Conservation (phyloP, 192 early-diverging fungal species). For the Backusella sp. region DNA sequence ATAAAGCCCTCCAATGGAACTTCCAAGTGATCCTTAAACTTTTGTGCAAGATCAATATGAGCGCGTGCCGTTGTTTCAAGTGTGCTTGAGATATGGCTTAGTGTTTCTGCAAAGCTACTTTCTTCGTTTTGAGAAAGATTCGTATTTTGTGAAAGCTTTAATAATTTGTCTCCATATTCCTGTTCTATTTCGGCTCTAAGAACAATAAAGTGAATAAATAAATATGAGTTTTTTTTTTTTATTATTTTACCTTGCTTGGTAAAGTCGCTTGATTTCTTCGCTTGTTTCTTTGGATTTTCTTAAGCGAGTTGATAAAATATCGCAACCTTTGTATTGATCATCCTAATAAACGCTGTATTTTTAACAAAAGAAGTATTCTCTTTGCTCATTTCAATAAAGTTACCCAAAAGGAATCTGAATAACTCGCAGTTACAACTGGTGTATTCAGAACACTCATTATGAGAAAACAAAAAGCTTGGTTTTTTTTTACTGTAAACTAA, state of each 20-base stretch:
- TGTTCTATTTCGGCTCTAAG: slow-evolving; percentile 66
- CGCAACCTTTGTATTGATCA: slow-evolving; percentile 65
- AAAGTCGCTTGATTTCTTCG: slow-evolving; percentile 62
- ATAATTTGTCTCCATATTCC: slow-evolving; percentile 67
- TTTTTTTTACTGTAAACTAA: background rate
- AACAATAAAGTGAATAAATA: background rate
- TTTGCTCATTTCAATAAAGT: background rate
- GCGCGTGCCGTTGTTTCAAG: slow-evolving; percentile 63
- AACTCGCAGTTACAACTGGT: background rate
- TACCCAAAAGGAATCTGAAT: slow-evolving; percentile 37
- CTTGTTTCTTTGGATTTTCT: slow-evolving; percentile 71
- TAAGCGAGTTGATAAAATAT: slow-evolving; percentile 59
- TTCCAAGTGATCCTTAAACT: slow-evolving; percentile 65
- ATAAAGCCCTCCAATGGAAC: slow-evolving; percentile 58
- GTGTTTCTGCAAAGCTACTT: slow-evolving; percentile 56
- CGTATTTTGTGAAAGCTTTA: slow-evolving; percentile 36
- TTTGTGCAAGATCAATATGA: slow-evolving; percentile 65
- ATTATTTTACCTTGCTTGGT: slow-evolving; percentile 51
- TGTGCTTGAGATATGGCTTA: slow-evolving; percentile 56
- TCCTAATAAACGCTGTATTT: slow-evolving; percentile 34
- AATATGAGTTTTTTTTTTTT: background rate
- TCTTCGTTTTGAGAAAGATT: slow-evolving; percentile 10
- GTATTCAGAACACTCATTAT: slow-evolving; percentile 4
- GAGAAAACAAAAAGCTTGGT: background rate
- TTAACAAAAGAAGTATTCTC: background rate